These are phyloP conservation scores for Chlamydomonas applanata DNA, from an alignment of 139 green algal genomes.

Conservation along the genomic window DNA sequence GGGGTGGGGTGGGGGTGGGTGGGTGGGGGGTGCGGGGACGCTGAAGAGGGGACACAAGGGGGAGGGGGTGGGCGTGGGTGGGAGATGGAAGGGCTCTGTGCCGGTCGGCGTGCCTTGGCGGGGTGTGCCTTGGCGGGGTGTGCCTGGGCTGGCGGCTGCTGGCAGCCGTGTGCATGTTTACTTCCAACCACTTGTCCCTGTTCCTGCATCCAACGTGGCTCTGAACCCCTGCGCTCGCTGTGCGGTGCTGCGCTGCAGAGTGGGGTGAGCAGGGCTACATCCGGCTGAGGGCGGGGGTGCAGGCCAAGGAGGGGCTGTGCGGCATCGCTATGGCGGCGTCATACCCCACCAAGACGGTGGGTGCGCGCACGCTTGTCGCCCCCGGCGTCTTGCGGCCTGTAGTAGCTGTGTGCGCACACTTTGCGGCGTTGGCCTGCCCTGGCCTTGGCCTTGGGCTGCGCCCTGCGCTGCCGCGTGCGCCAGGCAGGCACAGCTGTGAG, in stretches of 20 bases:
- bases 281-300: conserved; percentile 42
- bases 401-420: background rate
- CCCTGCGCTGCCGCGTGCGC: too few species aligned
- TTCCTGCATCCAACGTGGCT: background rate
- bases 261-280: conserved; percentile 95
- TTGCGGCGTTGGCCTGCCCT: background rate
- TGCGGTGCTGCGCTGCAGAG: conserved; percentile 13
- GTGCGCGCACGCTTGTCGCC: background rate
- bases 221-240: too few species aligned
- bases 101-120: background rate
- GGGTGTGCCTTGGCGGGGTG: background rate
- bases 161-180: background rate
- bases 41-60: too few species aligned
- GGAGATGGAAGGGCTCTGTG: conserved; percentile 1
- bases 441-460: background rate
- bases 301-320: conserved; percentile 72
- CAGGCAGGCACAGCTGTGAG: too few species aligned
- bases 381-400: background rate
- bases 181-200: background rate
- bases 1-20: too few species aligned
- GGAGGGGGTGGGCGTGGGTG: too few species aligned
- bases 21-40: too few species aligned
- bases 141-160: background rate
- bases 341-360: conserved; percentile 83
- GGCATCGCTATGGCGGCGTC: conserved; percentile 85